Base-by-base conservation (phyloP, 1,139 yeast species). In the Yamadazyma diospyri region DNA sequence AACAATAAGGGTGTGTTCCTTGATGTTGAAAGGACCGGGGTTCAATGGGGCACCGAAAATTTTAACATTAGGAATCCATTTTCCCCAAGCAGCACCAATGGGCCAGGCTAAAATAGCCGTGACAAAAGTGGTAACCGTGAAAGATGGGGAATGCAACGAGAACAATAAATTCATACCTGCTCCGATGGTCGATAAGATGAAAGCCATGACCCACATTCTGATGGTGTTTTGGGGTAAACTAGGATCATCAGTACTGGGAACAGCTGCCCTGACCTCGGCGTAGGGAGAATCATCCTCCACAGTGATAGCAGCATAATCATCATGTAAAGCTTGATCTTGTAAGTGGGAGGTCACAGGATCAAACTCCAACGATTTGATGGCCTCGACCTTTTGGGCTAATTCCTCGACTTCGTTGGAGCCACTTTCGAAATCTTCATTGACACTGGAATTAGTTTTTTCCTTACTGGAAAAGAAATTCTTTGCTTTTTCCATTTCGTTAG, bases 211-310 rank as follows among this genome's bases (percentile, higher is more conserved):
- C 85, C 85, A 79, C 68, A 74, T 72, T 51, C 87, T 66, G 32
- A 78, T 47, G 16, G 86, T 79, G 46, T 72, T 75, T 47, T 77
- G 83, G 1, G 78, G 80, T 21, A 76, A 46, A 1, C 60, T 40
- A 2, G 69, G 63, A 49, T 78, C 81, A 50, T 79, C 86, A 16
- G 64, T 58, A 23, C 78, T 69, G 2, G 84, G 82, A 24, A 80
- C 84, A 4, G 84, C 70, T 5, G 84, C 83, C 48, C 86, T 67
- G 25, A 80, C 87, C 50, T 80, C 86, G 0, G 84, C 78, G 13
- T 36, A 37, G 6, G 83, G 81, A 14, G 81, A 76, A 48, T 79
- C 80, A 46, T 75, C 70, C 47, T 64, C 71, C 19, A 64, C 69
- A 11, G 45, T 44, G 25, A 63, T 47, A 38, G 64, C 69, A 31